Percentiles rank a stretch among this genome's conserved stretches.
phyloP scores from a whole-genome alignment of 1,284 basidiomycete genomes.

The Psilocybe mexicana region DNA sequence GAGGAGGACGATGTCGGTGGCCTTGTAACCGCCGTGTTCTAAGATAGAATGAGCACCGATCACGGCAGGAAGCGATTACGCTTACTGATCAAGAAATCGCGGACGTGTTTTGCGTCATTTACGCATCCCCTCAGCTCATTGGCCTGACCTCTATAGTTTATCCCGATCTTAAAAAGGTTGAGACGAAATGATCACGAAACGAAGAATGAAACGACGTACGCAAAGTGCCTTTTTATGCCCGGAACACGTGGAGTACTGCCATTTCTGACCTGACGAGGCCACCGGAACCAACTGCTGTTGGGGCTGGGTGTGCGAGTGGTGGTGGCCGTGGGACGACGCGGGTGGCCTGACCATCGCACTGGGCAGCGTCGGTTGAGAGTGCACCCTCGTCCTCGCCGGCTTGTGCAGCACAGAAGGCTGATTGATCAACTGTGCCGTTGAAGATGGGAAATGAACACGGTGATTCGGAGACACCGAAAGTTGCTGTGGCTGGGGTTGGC shows the following conservation, averaged over 20 bases:
- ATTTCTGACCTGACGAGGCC: slow-evolving; percentile 24
- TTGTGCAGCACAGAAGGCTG: slow-evolving; percentile 8
- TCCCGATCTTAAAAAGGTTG: slow-evolving; percentile 55
- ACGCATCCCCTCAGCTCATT: slow-evolving; percentile 76
- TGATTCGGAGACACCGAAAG: slow-evolving; percentile 4
- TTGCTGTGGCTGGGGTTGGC: not conserved
- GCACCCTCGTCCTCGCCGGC: slow-evolving; percentile 7
- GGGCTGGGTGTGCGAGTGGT: no score
- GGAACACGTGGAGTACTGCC: slow-evolving; percentile 71
- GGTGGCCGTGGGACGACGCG: not conserved
- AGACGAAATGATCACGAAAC: not conserved
- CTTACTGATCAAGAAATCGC: slow-evolving; percentile 70
- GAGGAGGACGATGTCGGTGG: slow-evolving; percentile 76
- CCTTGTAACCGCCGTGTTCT: slow-evolving; percentile 65
- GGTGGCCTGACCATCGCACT: not conserved
- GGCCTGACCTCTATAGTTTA: slow-evolving; percentile 73
- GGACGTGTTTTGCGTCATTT: slow-evolving; percentile 79
- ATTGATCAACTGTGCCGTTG: not conserved
- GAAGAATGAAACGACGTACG: slow-evolving; percentile 42
- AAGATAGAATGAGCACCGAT: not conserved
- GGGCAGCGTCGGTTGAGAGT: slow-evolving; percentile 15
- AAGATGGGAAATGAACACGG: slow-evolving; percentile 13
- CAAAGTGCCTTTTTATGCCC: slow-evolving; percentile 74
- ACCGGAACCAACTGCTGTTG: no score
- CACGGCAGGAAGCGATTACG: slow-evolving; percentile 3